phyloP scores from a whole-genome alignment of 257 asterid genomes.

The Nemophila menziesii region DNA sequence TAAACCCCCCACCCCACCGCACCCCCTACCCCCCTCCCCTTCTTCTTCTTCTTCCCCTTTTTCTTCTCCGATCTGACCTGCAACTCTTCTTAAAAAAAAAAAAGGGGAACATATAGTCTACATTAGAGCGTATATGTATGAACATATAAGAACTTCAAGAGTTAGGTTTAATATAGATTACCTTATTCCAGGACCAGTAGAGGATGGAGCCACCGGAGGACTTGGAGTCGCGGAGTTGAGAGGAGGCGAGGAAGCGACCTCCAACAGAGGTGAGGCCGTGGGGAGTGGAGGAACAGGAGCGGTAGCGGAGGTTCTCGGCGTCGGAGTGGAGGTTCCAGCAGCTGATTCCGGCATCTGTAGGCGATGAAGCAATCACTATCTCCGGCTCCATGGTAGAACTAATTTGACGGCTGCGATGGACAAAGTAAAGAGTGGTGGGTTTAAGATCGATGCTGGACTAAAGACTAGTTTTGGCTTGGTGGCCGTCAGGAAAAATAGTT shows the following conservation, averaged over 20 bases:
- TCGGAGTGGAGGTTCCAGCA: constrained; percentile 87
- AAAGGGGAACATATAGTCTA: constrained; percentile 9
- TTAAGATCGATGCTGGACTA: no score
- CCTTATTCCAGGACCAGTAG: constrained; percentile 92
- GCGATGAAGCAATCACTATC: constrained; percentile 69
- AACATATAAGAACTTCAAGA: no score
- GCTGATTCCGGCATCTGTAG: constrained; percentile 73
- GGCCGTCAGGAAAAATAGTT: no score
- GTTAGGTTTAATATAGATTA: constrained; percentile 5
- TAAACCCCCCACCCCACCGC: no score
- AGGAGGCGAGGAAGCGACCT: constrained; percentile 69
- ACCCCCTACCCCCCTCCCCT: no score
- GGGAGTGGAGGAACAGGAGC: constrained; percentile 61
- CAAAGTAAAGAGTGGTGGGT: no score
- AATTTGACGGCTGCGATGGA: no score
- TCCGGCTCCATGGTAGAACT: constrained; percentile 71
- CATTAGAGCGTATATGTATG: no score
- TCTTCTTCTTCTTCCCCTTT: no score
- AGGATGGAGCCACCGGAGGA: constrained; percentile 53
- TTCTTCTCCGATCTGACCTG: no score
- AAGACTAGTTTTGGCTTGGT: no score
- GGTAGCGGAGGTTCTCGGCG: constrained; percentile 50
- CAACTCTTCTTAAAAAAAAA: no score
- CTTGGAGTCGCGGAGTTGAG: constrained; percentile 64
- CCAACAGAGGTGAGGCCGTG: constrained; percentile 63